phyloP scores from a whole-genome alignment of 225 moss, liverwort and hornwort species.

The Anthoceros angustus region DNA sequence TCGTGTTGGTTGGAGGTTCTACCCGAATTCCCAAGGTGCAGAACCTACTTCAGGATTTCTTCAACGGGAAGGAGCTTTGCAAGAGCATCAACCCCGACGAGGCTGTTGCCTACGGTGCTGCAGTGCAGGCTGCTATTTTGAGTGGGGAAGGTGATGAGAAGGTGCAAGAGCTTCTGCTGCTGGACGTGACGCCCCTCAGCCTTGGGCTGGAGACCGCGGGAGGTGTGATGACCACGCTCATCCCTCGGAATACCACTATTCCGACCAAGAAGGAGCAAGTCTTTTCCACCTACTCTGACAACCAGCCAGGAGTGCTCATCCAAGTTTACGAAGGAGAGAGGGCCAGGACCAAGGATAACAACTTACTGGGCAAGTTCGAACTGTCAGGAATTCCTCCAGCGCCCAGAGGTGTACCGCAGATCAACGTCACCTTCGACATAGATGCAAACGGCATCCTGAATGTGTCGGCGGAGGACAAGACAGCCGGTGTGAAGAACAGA shows the following conservation, averaged over 20 bases:
- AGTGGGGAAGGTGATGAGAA: not conserved
- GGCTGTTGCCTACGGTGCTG: not conserved
- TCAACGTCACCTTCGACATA: not conserved
- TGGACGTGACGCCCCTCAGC: not conserved
- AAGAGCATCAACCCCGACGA: slow-evolving; percentile 2
- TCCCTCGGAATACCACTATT: not conserved
- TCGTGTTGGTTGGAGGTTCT: not conserved
- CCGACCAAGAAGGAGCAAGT: slow-evolving; percentile 4
- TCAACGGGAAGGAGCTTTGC: slow-evolving; percentile 4
- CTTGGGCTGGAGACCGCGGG: not conserved
- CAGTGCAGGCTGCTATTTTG: not conserved
- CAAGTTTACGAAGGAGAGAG: not conserved
- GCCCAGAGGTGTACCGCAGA: not conserved
- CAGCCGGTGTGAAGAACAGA: not conserved
- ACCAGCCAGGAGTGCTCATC: not conserved
- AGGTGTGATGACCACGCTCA: not conserved
- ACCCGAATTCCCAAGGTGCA: slow-evolving; percentile 1
- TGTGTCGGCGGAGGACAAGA: not conserved
- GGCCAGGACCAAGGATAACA: not conserved
- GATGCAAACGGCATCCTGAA: slow-evolving; percentile 1
- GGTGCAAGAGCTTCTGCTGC: not conserved
- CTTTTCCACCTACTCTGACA: not conserved
- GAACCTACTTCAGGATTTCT: not conserved
- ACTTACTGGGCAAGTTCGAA: not conserved
- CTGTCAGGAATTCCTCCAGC: slow-evolving; percentile 1